Conservation (phyloP, 2,329 filamentous ascomycete genomes). For the Alternaria longipes region DNA sequence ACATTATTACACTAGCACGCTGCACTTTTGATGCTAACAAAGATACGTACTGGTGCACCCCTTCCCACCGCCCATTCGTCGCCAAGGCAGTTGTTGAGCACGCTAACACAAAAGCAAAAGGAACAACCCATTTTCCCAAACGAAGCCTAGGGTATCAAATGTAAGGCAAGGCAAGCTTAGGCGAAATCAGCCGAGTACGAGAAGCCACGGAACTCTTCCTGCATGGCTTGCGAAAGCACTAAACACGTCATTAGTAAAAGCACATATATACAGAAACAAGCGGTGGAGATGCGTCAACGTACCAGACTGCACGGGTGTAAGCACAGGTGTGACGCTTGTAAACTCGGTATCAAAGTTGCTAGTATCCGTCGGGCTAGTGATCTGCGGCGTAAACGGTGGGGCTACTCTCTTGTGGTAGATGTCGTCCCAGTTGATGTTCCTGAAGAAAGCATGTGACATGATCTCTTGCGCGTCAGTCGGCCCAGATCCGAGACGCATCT, state of each 20-base stretch:
- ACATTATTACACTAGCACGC: conserved; percentile 6
- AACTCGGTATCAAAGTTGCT: conserved; percentile 99
- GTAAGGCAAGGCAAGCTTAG: conserved; percentile 28
- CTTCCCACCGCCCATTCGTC: conserved; percentile 3
- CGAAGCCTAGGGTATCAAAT: conserved; percentile 23
- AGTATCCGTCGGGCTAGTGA: conserved; percentile 95
- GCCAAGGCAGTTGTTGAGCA: conserved; percentile 6
- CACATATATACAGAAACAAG: background rate
- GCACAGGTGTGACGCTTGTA: conserved; percentile 95
- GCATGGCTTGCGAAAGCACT: conserved; percentile 98
- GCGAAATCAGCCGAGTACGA: conserved; percentile 95
- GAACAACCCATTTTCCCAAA: conserved; percentile 17
- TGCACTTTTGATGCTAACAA: conserved; percentile 13
- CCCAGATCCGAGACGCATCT: conserved; percentile 89
- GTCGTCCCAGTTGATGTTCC: conserved; percentile 98
- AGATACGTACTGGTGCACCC: conserved; percentile 1
- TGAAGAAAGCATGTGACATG: conserved; percentile 98
- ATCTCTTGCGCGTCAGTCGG: conserved; percentile 98
- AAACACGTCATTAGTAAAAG: conserved; percentile 25
- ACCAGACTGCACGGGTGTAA: conserved; percentile 97
- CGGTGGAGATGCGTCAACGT: conserved; percentile 55
- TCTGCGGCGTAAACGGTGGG: conserved; percentile 87
- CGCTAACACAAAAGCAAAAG: conserved; percentile 16
- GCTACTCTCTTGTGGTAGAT: conserved; percentile 94
- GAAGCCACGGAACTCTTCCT: conserved; percentile 99